Evolutionary conservation across 2,329 filamentous ascomycete species (phyloP).

Genomic region (Microsporum canis): DNA sequence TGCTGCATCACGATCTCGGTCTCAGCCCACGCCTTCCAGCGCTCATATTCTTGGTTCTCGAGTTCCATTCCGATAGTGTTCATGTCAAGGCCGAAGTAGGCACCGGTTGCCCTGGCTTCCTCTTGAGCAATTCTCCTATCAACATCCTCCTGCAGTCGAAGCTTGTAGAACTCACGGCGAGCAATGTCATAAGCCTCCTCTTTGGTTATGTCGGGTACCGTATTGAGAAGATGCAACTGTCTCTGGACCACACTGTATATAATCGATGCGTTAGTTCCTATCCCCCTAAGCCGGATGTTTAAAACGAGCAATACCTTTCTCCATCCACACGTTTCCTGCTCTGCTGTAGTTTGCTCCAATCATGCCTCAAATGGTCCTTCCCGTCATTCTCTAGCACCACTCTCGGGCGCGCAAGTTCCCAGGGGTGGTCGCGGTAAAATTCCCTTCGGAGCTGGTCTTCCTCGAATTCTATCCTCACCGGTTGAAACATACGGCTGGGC

Average conservation of each 20-base stretch:
- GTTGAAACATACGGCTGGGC: constrained; percentile 67
- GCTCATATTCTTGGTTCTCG: constrained; percentile 68
- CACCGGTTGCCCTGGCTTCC: constrained; percentile 74
- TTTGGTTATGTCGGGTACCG: constrained; percentile 46
- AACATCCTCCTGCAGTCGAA: constrained; percentile 72
- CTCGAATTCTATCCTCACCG: constrained; percentile 63
- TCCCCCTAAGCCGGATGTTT: background rate
- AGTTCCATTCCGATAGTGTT: constrained; percentile 69
- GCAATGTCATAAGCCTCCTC: constrained; percentile 71
- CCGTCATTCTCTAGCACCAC: constrained; percentile 78
- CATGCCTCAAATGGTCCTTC: constrained; percentile 60
- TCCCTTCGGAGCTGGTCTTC: constrained; percentile 70
- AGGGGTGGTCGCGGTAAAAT: constrained; percentile 91
- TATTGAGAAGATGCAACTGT: constrained; percentile 73
- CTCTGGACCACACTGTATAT: constrained; percentile 71
- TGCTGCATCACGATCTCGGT: constrained; percentile 41
- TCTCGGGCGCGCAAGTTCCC: constrained; percentile 84
- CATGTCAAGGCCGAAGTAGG: constrained; percentile 70
- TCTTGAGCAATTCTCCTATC: constrained; percentile 73
- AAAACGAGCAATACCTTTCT: constrained; percentile 53
- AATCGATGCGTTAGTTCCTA: background rate
- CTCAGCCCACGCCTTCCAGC: constrained; percentile 72
- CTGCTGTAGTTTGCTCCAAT: constrained; percentile 74
- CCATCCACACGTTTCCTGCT: constrained; percentile 65
- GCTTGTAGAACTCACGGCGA: constrained; percentile 78